phyloP scores from a whole-genome alignment of 192 early-diverging fungal genomes.

The Coemansia sp. region DNA sequence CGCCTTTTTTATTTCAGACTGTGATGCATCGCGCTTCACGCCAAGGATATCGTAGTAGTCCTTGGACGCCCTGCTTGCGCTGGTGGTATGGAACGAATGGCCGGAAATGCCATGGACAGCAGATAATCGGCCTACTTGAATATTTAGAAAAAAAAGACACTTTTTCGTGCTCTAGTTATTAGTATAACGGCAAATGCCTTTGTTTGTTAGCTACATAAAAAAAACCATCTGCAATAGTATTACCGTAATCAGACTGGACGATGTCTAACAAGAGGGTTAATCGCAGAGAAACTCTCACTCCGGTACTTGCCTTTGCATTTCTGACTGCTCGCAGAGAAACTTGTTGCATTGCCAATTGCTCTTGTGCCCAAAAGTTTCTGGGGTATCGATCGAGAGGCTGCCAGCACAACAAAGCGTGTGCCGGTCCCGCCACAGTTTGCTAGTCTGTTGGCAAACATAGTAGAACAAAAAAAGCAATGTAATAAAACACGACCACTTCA shows the following conservation, averaged over 20 bases:
- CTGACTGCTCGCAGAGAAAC: not conserved
- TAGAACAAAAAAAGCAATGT: not conserved
- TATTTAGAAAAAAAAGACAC: not conserved
- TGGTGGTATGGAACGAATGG: conserved; percentile 42
- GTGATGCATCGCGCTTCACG: conserved; percentile 73
- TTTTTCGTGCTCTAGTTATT: not conserved
- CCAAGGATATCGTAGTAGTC: conserved; percentile 89
- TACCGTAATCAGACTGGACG: not conserved
- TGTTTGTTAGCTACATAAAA: not conserved
- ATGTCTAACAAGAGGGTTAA: not conserved
- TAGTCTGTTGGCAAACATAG: conserved; percentile 3
- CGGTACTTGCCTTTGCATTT: not conserved
- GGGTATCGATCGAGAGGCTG: not conserved
- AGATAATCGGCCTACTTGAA: not conserved
- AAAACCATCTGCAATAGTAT: not conserved
- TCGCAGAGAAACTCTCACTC: not conserved
- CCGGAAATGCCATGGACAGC: not conserved
- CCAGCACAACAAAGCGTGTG: not conserved
- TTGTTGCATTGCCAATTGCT: not conserved
- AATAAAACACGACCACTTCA: too few species aligned
- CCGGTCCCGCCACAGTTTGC: not conserved
- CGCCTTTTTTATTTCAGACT: conserved; percentile 92
- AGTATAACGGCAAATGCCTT: not conserved
- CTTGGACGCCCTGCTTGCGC: conserved; percentile 42
- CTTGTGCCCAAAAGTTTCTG: not conserved